Percentiles rank a stretch among this genome's conserved stretches.
These are phyloP conservation scores for Fraxinus cuspidata DNA, from an alignment of 257 asterid species.

Conservation along the genomic window DNA sequence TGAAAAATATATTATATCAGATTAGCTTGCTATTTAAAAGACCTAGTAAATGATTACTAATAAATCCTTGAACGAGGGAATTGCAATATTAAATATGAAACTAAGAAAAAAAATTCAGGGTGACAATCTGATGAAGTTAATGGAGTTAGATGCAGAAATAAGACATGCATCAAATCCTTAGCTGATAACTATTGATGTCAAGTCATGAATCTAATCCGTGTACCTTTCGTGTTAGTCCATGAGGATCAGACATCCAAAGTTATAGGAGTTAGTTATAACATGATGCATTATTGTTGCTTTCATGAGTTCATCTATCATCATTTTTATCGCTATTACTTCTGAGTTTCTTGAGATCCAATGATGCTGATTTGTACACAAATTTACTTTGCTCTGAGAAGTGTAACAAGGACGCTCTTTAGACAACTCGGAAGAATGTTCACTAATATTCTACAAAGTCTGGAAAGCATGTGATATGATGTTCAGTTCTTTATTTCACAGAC, in stretches of 20 bases:
- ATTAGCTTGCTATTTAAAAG: not conserved
- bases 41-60: not conserved
- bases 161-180: not conserved
- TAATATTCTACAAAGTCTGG: not conserved
- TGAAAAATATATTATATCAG: not conserved
- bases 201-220: not conserved
- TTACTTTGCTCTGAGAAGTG: not conserved
- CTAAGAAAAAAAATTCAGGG: not conserved
- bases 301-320: not conserved
- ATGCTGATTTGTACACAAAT: not conserved
- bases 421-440: not conserved
- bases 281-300: not conserved
- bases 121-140: not conserved
- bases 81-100: not conserved
- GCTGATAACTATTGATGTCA: not conserved
- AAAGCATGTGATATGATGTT: not conserved
- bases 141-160: not conserved
- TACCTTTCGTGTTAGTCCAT: not conserved
- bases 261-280: not conserved
- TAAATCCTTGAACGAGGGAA: not conserved
- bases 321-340: not conserved
- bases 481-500: not conserved
- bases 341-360: not conserved
- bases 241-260: not conserved
- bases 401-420: not conserved